Percentiles rank a stretch among this genome's conserved stretches.
phyloP scores from a whole-genome alignment of 192 early-diverging fungal species.

The Coemansia guatemalensis region DNA sequence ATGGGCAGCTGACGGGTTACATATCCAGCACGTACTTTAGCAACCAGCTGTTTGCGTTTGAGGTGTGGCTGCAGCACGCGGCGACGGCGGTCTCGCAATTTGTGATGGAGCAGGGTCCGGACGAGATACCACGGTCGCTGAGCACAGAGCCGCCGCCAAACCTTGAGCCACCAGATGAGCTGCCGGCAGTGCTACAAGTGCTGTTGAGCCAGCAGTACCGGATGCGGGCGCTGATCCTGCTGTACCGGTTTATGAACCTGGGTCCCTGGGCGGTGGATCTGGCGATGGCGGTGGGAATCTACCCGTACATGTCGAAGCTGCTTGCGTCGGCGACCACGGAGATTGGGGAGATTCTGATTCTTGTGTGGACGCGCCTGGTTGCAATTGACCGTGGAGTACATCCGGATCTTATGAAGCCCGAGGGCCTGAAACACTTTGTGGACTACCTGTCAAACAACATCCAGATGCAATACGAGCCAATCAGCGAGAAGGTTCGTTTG shows the following conservation, averaged over 20 bases:
- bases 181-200: conserved; percentile 96
- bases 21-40: conserved; percentile 85
- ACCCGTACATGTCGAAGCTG: conserved; percentile 95
- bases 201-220: conserved; percentile 93
- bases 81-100: conserved; percentile 77
- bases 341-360: conserved; percentile 89
- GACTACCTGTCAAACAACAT: conserved; percentile 78
- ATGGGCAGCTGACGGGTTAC: conserved; percentile 23
- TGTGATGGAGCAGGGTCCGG: conserved; percentile 33
- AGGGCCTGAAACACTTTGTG: conserved; percentile 91
- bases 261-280: conserved; percentile 94
- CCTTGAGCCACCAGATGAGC: conserved; percentile 75
- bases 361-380: conserved; percentile 96
- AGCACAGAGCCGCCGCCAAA: conserved; percentile 47
- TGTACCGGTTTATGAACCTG: conserved; percentile 89
- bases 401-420: conserved; percentile 87
- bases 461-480: conserved; percentile 51
- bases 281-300: conserved; percentile 92
- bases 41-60: conserved; percentile 96
- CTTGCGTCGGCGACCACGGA: conserved; percentile 90
- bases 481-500: conserved; percentile 50
- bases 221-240: conserved; percentile 83
- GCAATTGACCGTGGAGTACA: conserved; percentile 90
- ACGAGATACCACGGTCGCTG: conserved; percentile 47
- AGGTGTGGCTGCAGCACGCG: conserved; percentile 84